These are phyloP conservation scores for Scedosporium dehoogii DNA, from an alignment of 2,329 filamentous ascomycete species.

Conservation along the genomic window DNA sequence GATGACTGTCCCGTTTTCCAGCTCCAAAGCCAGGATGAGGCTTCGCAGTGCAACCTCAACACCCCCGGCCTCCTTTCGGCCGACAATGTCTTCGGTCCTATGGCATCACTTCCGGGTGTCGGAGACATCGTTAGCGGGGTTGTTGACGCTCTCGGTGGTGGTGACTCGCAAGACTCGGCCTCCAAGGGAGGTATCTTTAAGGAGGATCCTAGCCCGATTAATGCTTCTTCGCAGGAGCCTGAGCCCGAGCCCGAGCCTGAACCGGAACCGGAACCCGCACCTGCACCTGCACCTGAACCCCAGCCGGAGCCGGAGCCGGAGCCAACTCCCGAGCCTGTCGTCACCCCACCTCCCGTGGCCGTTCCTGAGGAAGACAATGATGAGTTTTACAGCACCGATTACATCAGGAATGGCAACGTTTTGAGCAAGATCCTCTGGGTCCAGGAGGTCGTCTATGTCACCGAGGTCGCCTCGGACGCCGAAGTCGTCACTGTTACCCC, in stretches of 20 bases:
- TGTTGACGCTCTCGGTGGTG: not conserved
- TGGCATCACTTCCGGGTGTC: constrained; percentile 53
- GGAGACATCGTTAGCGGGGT: constrained; percentile 3
- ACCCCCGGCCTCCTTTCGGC: constrained; percentile 41
- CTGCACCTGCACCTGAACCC: constrained; percentile 5
- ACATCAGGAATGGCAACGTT: constrained; percentile 35
- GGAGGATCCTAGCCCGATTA: not conserved
- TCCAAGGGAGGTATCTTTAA: not conserved
- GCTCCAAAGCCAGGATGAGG: constrained; percentile 51
- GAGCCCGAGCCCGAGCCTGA: not conserved
- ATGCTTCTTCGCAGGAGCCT: not conserved
- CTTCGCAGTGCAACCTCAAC: constrained; percentile 51
- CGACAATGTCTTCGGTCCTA: constrained; percentile 50
- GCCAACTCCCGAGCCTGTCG: constrained; percentile 8
- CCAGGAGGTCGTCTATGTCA: constrained; percentile 44
- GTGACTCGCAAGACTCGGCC: not conserved
- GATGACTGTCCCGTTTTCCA: constrained; percentile 67
- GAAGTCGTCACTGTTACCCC: constrained; percentile 30
- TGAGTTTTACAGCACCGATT: constrained; percentile 39
- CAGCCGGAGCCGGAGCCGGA: constrained; percentile 7
- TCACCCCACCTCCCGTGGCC: constrained; percentile 18
- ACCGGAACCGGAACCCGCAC: constrained; percentile 5
- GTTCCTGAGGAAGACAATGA: constrained; percentile 24
- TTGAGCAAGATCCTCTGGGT: constrained; percentile 50
- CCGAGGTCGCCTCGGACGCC: constrained; percentile 24